phyloP scores from a whole-genome alignment of 768 basidiomycete species.

The Lyophyllum semitale region DNA sequence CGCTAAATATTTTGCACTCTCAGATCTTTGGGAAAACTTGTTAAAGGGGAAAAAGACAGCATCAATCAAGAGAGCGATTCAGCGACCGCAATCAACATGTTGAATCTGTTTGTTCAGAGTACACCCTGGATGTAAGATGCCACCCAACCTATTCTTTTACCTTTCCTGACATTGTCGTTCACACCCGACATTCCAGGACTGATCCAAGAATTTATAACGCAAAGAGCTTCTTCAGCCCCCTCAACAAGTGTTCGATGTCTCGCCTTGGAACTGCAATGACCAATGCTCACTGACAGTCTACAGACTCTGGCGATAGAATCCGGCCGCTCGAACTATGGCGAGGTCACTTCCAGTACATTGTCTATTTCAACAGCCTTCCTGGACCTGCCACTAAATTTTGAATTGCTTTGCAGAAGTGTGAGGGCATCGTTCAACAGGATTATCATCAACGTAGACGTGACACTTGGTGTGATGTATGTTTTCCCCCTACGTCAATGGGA shows the following conservation, averaged over 20 bases:
- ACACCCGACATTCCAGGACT: conserved; percentile 12
- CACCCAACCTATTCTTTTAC: background rate
- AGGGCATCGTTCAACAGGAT: conserved; percentile 36
- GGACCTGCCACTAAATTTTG: background rate
- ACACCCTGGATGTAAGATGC: conserved; percentile 28
- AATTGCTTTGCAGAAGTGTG: conserved; percentile 37
- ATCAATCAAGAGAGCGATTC: conserved; percentile 20
- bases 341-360: conserved; percentile 43
- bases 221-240: conserved; percentile 26
- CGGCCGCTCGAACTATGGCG: conserved; percentile 39
- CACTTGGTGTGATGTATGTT: conserved; percentile 41
- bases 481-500: background rate
- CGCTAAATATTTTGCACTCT: background rate
- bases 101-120: conserved; percentile 35
- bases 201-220: conserved; percentile 22
- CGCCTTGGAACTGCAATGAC: background rate
- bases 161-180: background rate
- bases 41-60: conserved; percentile 11
- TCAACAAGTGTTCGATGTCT: conserved; percentile 14
- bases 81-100: conserved; percentile 28
- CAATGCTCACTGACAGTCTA: conserved; percentile 1
- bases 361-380: background rate
- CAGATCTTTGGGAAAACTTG: conserved; percentile 15
- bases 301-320: conserved; percentile 18
- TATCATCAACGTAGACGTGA: conserved; percentile 43